These are phyloP conservation scores for Eutrema salsugineum DNA, from an alignment of 441 rosid species.

Conservation along the genomic window DNA sequence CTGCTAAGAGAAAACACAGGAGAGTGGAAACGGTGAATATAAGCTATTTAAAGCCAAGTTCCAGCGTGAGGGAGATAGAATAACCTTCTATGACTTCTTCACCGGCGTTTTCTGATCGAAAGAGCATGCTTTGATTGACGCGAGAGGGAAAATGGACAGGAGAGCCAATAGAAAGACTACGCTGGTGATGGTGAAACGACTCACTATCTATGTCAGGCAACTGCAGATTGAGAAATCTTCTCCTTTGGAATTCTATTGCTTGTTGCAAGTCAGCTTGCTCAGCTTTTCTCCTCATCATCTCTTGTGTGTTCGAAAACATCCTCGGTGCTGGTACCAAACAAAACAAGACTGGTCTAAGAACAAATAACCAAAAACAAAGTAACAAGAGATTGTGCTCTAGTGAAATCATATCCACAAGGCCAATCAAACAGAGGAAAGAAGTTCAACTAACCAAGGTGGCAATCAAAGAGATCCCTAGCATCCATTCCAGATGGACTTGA, in stretches of 20 bases:
- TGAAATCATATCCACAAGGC: neutral
- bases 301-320: slow-evolving; percentile 54
- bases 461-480: slow-evolving; percentile 50
- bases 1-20: slow-evolving; percentile 12
- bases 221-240: slow-evolving; percentile 73
- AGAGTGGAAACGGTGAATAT: neutral
- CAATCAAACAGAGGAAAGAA: neutral
- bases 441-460: slow-evolving; percentile 39
- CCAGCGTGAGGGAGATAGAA: neutral
- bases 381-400: slow-evolving; percentile 7
- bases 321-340: slow-evolving; percentile 45
- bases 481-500: slow-evolving; percentile 66
- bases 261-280: slow-evolving; percentile 86
- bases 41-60: neutral
- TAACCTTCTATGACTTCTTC: slow-evolving; percentile 55
- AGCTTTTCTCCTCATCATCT: slow-evolving; percentile 67
- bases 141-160: slow-evolving; percentile 40
- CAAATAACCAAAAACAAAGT: neutral
- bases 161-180: slow-evolving; percentile 68
- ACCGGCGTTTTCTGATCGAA: slow-evolving; percentile 35
- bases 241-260: slow-evolving; percentile 82
- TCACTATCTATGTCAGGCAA: slow-evolving; percentile 72
- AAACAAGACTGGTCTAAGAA: slow-evolving; percentile 12
- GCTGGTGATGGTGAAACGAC: slow-evolving; percentile 51
- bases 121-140: slow-evolving; percentile 35